Base-by-base conservation (phyloP, 2,329 filamentous ascomycete genomes). In the Fusarium newnesense region DNA sequence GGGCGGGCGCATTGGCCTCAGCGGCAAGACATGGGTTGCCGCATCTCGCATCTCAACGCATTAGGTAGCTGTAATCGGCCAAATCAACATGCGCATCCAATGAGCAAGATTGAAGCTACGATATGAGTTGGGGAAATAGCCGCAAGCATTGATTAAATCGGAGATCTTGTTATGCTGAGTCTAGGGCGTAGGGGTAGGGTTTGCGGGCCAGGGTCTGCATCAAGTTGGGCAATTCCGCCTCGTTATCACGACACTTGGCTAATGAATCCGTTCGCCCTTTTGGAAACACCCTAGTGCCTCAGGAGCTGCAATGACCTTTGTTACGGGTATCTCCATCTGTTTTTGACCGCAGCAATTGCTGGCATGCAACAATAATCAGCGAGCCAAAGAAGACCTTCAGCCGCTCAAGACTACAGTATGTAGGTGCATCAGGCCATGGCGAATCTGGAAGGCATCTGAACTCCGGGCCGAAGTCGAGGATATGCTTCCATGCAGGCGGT, bases 1-100 rank as follows among this genome's bases (percentile, higher is more conserved):
- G 56, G 60, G 64, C 62, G 57, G 69, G 58, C 64, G 67, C 75
- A 76, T 67, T 75, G 75, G 72, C 70, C 70, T 60, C 61, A 53
- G 52, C 50, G 47, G 63, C 58, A 64, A 43, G 65, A 67, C 73
- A 70, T 76, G 66, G 74, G 67, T 64, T 63, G 44, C 39, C 28
- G 60, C 65, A 70, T 68, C 62, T 63, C 30, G 44, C 59, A 75
- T 74, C 56, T 64, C 68, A 67, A 53, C 65, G 60, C 47, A 67
- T 68, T 62, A 63, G 53, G 46, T 70, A 49, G 47, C 32, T 62
- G 63, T 57, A 59, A 50, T 59, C 56, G 49, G 54, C 59, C 64
- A 70, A 53, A 44, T 61, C 57, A 46, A 37, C 46, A 53, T 67
- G 58, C 40, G 53, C 56, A 65, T 52, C 64, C 59, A 57, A 59